phyloP scores from a whole-genome alignment of 306 rosid species.

The barrel medic (Medicago truncatula) region MtrunA17r5.0-ANR NC_053046.1:6044001-6044500 shows the following conservation, averaged over 20 bases:
- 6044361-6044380: constrained; percentile 60
- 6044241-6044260: background rate
- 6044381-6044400: constrained; percentile 59
- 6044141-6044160: background rate
- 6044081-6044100: background rate
- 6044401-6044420: constrained; percentile 43
- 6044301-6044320: background rate
- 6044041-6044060: background rate
- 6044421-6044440: constrained; percentile 36
- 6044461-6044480: constrained; percentile 32
- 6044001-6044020: too few species aligned
- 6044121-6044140: background rate
- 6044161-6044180: background rate
- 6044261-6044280: background rate
- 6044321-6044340: background rate
- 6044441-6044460: constrained; percentile 44
- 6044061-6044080: constrained; percentile 3
- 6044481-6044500: constrained; percentile 40
- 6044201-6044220: constrained; percentile 2
- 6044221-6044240: background rate
- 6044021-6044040: background rate
- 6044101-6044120: background rate
- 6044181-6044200: constrained; percentile 7
- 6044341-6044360: background rate
- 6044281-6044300: background rate